Percentiles rank a stretch among this genome's conserved stretches.
phyloP scores from a whole-genome alignment of 2,329 filamentous ascomycete genomes.

The Ophiostoma ulmi region DNA sequence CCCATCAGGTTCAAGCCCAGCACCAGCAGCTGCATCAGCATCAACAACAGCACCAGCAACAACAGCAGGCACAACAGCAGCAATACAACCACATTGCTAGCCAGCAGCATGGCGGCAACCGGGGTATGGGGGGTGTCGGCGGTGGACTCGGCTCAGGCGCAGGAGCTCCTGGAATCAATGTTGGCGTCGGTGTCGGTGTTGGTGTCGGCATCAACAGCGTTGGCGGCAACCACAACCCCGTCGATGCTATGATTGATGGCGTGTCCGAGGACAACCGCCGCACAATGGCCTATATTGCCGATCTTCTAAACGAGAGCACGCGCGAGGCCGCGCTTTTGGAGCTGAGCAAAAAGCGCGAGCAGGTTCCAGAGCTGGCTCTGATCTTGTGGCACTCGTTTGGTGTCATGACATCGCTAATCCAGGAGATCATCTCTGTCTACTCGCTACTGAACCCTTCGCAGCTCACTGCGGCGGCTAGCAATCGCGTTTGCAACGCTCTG shows the following conservation, averaged over 20 bases:
- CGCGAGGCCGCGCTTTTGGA: conserved; percentile 89
- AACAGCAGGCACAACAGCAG: conserved; percentile 55
- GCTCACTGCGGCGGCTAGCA: conserved; percentile 93
- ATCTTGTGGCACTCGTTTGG: conserved; percentile 99
- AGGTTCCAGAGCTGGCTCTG: conserved; percentile 90
- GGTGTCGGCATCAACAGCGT: conserved; percentile 34
- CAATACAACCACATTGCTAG: conserved; percentile 68
- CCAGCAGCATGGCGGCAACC: conserved; percentile 20
- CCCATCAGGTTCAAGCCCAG: conserved; percentile 37
- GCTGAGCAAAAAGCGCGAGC: conserved; percentile 96
- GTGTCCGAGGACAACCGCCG: conserved; percentile 86
- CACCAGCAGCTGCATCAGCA: conserved; percentile 56
- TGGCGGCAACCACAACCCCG: conserved; percentile 53
- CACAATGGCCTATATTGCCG: conserved; percentile 88
- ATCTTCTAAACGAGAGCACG: conserved; percentile 79
- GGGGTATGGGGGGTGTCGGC: conserved; percentile 10
- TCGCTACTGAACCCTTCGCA: conserved; percentile 94
- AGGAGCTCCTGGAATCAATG: conserved; percentile 31
- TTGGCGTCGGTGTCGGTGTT: conserved; percentile 50
- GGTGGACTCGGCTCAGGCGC: conserved; percentile 45
- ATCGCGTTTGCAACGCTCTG: conserved; percentile 94
- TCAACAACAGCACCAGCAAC: conserved; percentile 55
- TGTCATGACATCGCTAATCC: conserved; percentile 94
- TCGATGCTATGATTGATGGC: conserved; percentile 54
- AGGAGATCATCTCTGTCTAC: conserved; percentile 99